These are phyloP conservation scores for Trichosporon asahii DNA, from an alignment of 1,284 basidiomycete species.

Conservation along the genomic window DNA sequence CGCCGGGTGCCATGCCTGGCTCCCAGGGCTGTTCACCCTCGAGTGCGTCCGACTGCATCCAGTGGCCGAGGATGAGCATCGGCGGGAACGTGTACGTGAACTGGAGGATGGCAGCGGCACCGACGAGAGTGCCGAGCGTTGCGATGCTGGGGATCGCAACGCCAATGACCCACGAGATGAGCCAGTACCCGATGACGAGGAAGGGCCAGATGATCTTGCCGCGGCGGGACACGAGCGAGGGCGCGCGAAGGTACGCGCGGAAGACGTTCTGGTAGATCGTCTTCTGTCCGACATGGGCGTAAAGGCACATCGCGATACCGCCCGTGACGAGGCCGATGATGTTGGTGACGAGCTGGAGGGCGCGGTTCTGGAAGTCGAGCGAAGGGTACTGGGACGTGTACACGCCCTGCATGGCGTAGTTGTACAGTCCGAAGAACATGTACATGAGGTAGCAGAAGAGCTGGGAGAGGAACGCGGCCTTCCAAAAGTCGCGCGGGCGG, in stretches of 20 bases:
- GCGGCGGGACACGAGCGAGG: constrained; percentile 54
- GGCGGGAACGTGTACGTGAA: constrained; percentile 26
- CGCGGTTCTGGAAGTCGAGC: constrained; percentile 59
- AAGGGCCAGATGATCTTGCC: constrained; percentile 56
- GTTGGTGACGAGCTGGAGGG: constrained; percentile 55
- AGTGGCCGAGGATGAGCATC: constrained; percentile 22
- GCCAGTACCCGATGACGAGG: constrained; percentile 39
- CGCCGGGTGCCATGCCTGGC: constrained; percentile 19
- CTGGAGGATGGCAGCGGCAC: constrained; percentile 39
- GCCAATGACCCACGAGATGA: constrained; percentile 59
- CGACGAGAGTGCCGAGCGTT: constrained; percentile 59
- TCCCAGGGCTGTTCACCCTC: constrained; percentile 19
- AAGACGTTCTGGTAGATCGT: constrained; percentile 40
- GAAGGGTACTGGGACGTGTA: constrained; percentile 59
- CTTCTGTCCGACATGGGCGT: constrained; percentile 58
- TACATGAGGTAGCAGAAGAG: constrained; percentile 59
- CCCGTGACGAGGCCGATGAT: constrained; percentile 49
- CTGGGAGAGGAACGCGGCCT: constrained; percentile 62
- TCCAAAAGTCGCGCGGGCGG: constrained; percentile 69
- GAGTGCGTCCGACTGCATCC: constrained; percentile 25
- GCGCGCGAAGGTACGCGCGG: constrained; percentile 59
- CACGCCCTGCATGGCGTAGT: constrained; percentile 59
- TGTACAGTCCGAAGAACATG: constrained; percentile 51
- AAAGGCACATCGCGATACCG: constrained; percentile 61
- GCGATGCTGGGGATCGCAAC: constrained; percentile 62